Percentiles rank a stretch among this genome's conserved stretches.
phyloP scores from a whole-genome alignment of 176 grass and related monocot species.

The Musa schizocarpa region DNA sequence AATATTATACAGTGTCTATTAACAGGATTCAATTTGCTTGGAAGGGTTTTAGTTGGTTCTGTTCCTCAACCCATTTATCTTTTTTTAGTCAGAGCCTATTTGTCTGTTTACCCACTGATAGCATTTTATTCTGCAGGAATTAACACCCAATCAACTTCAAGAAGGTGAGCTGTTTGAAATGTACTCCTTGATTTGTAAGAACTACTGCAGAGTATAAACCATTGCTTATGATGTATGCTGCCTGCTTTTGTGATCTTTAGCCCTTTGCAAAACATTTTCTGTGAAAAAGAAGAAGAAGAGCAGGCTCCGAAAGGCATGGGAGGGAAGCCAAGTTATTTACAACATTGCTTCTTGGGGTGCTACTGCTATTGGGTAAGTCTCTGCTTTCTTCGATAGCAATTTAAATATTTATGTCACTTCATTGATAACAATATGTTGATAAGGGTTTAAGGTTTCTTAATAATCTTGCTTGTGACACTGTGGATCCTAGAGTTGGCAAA shows the following conservation, averaged over 20 bases:
- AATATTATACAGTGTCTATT: no score
- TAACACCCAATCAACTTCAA: conserved; percentile 23
- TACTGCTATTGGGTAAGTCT: conserved; percentile 21
- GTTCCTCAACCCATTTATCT: neutral
- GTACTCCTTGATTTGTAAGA: neutral
- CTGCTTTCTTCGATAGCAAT: neutral
- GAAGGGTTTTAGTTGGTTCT: neutral
- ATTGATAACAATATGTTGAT: neutral
- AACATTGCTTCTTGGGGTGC: conserved; percentile 26
- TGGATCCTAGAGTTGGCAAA: neutral
- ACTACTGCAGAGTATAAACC: neutral
- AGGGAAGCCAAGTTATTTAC: conserved; percentile 26
- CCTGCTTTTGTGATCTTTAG: neutral
- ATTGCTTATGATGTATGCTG: neutral
- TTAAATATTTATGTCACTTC: neutral
- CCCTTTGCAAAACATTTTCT: conserved; percentile 25
- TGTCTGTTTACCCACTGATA: neutral
- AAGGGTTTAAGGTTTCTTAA: neutral
- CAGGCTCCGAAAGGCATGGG: conserved; percentile 24
- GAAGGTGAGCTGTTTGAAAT: conserved; percentile 5
- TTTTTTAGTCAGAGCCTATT: neutral
- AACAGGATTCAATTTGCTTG: neutral
- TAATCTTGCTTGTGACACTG: neutral
- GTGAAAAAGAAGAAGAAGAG: conserved; percentile 28
- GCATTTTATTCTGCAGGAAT: conserved; percentile 20